Percentiles rank a stretch among this genome's conserved stretches.
Conservation (phyloP, 345 rosid genomes). For the Populus alba region DNA sequence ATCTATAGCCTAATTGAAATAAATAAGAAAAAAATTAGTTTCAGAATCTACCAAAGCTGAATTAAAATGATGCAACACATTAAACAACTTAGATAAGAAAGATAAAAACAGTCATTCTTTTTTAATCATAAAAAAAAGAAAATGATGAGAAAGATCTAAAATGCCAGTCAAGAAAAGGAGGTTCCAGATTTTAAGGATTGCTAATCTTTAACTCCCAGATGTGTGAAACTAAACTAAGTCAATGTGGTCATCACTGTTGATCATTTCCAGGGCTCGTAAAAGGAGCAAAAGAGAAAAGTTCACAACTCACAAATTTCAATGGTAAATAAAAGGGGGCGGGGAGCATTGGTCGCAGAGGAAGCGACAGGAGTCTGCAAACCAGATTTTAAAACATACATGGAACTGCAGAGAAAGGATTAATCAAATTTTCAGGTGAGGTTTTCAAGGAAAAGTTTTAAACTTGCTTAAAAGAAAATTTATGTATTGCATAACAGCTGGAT, state of each 20-base stretch:
- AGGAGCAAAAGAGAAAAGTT: background rate
- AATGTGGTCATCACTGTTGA: background rate
- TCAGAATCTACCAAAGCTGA: background rate
- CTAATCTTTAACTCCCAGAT: background rate
- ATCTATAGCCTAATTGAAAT: conserved; percentile 61
- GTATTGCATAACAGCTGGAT: background rate
- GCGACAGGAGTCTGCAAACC: background rate
- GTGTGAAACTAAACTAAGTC: background rate
- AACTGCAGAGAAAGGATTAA: background rate
- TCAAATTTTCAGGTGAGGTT: background rate
- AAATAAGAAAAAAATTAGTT: conserved; percentile 16
- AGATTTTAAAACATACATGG: background rate
- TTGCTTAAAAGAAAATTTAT: background rate
- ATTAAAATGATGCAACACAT: background rate
- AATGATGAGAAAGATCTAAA: background rate
- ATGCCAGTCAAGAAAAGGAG: background rate
- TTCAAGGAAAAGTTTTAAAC: background rate
- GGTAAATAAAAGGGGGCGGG: no score
- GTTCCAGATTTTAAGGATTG: background rate
- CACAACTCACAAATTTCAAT: background rate
- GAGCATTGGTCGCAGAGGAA: background rate
- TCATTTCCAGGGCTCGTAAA: background rate
- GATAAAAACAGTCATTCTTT: background rate
- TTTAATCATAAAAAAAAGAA: background rate
- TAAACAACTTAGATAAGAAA: background rate